Evolutionary conservation across 305 asterid genomes (phyloP).

Genomic region (Fraxinus sp.): DNA sequence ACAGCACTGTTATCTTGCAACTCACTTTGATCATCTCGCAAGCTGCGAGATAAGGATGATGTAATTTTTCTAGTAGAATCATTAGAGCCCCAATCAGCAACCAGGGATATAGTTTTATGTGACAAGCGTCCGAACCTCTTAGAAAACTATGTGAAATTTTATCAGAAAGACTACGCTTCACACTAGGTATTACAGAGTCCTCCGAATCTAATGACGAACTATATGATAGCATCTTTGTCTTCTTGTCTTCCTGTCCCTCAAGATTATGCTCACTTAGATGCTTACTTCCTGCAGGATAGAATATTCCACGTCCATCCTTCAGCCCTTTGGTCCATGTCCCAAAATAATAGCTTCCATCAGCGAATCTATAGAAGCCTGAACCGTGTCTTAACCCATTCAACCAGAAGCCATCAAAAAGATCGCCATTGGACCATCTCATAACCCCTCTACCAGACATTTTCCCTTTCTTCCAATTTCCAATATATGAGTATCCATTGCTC

Average conservation of each 20-base stretch:
- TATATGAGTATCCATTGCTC: conserved; percentile 65
- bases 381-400: conserved; percentile 75
- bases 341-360: conserved; percentile 86
- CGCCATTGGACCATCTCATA: conserved; percentile 89
- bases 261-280: conserved; percentile 40
- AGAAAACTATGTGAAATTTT: conserved; percentile 50
- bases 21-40: conserved; percentile 55
- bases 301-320: conserved; percentile 90
- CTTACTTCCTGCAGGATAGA: conserved; percentile 72
- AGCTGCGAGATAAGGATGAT: conserved; percentile 37
- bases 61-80: conserved; percentile 40
- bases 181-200: conserved; percentile 41
- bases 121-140: conserved; percentile 50
- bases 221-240: conserved; percentile 41
- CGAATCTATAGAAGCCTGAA: conserved; percentile 71
- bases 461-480: conserved; percentile 87
- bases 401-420: conserved; percentile 91
- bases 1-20: conserved; percentile 37
- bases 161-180: conserved; percentile 59
- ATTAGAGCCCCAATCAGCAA: conserved; percentile 36
- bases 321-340: conserved; percentile 92
- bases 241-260: conserved; percentile 47
- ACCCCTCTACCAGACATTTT: conserved; percentile 83
- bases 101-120: conserved; percentile 37
- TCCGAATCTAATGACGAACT: conserved; percentile 40